Evolutionary conservation across 768 basidiomycete genomes (phyloP).

Genomic region (Lactarius pseudohatsudake): DNA sequence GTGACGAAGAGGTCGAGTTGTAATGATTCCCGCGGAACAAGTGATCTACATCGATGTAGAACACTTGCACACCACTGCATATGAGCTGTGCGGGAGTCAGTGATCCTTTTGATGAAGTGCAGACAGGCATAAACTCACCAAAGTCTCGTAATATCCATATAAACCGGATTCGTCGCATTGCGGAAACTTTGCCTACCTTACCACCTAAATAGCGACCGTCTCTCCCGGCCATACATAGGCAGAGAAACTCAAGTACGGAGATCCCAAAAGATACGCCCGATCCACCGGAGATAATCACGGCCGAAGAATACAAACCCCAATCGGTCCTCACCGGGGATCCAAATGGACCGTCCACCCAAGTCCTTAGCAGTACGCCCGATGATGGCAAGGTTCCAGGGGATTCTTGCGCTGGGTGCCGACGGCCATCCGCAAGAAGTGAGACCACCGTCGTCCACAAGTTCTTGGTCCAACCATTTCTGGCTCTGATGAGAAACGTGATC

Average conservation of each 20-base stretch:
- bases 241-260: conserved; percentile 63
- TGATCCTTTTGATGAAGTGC: neutral
- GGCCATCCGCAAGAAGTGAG: conserved; percentile 36
- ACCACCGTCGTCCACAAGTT: conserved; percentile 59
- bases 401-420: conserved; percentile 36
- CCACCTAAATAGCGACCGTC: conserved; percentile 52
- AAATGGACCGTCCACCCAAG: conserved; percentile 66
- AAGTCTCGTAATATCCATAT: conserved; percentile 79
- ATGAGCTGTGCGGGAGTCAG: conserved; percentile 48
- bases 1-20: conserved; percentile 78
- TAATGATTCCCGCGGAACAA: conserved; percentile 49
- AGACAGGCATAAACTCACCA: conserved; percentile 44
- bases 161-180: conserved; percentile 60
- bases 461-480: conserved; percentile 68
- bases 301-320: conserved; percentile 60
- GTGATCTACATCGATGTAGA: conserved; percentile 59
- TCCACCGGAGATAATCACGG: conserved; percentile 67
- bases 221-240: conserved; percentile 55
- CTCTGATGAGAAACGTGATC: conserved; percentile 66
- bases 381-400: conserved; percentile 38
- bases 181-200: conserved; percentile 41
- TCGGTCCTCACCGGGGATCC: conserved; percentile 59
- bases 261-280: conserved; percentile 74
- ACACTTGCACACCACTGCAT: conserved; percentile 74
- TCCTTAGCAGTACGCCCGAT: conserved; percentile 52